Conservation (phyloP, 2,329 filamentous ascomycete genomes). For the Ambrosiella xylebori region DNA sequence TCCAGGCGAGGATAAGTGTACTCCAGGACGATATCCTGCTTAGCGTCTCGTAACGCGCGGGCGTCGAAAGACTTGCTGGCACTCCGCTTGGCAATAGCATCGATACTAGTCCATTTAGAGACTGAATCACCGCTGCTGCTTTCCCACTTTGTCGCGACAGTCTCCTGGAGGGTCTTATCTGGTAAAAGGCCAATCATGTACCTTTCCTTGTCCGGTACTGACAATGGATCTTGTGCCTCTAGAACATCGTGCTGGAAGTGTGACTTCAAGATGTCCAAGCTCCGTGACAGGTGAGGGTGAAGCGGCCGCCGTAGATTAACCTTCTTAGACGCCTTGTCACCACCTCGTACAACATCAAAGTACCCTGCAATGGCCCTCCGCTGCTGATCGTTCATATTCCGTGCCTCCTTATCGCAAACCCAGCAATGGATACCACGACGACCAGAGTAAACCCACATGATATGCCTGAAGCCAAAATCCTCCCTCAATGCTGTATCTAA, state of each 20-base stretch:
- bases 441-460: slow-evolving; percentile 97
- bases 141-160: slow-evolving; percentile 80
- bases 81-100: slow-evolving; percentile 62
- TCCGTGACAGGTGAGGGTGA: slow-evolving; percentile 80
- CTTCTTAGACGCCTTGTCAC: slow-evolving; percentile 69
- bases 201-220: slow-evolving; percentile 48
- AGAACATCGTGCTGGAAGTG: slow-evolving; percentile 78
- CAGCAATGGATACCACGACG: slow-evolving; percentile 93
- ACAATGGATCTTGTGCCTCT: slow-evolving; percentile 72
- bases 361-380: slow-evolving; percentile 75
- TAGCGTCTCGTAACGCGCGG: slow-evolving; percentile 63
- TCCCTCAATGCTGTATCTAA: slow-evolving; percentile 73
- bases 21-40: slow-evolving; percentile 90
- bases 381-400: slow-evolving; percentile 70
- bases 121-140: slow-evolving; percentile 56
- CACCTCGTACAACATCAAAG: slow-evolving; percentile 76
- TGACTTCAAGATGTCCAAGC: slow-evolving; percentile 64
- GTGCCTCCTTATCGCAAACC: slow-evolving; percentile 83
- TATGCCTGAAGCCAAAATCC: slow-evolving; percentile 92
- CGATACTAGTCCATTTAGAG: slow-evolving; percentile 89
- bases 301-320: slow-evolving; percentile 71
- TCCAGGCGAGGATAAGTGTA: slow-evolving; percentile 96
- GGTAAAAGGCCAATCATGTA: slow-evolving; percentile 73
- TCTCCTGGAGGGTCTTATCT: slow-evolving; percentile 58
- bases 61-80: slow-evolving; percentile 55